Base-by-base conservation (phyloP, 2,329 filamentous ascomycete genomes). In the Colletotrichum cuscutae region DNA sequence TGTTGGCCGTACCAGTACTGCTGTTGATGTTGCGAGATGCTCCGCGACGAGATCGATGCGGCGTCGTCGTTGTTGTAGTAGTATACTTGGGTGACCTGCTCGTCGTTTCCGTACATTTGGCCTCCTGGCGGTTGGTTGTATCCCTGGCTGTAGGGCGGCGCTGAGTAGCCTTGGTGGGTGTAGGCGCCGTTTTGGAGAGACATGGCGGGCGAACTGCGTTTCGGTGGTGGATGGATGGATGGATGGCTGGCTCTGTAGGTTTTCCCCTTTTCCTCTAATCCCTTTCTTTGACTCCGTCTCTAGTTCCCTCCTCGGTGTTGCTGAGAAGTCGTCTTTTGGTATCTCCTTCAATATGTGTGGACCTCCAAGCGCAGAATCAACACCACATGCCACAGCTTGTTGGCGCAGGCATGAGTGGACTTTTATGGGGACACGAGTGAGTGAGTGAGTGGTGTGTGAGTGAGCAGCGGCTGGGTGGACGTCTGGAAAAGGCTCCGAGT, bases 111-210 rank as follows among this genome's bases (percentile, higher is more conserved):
- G 70, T 72, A 72, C 54, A 69, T 72, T 5, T 72, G 70, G 15
- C 65, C 70, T 11, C 70, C 65, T 24, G 60, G 70, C 15, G 70
- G 65, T 54, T 70, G 70, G 60, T 65, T 59, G 42, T 72, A 69
- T 37, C 70, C 70, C 59, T 72, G 59, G 65, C 65, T 69, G 70
- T 72, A 72, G 13, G 70, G 70, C 54, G 70, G 70, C 54, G 70
- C 70, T 24, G 52, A 54, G 54, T 72, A 72, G 42, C 59, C 70
- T 5, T 37, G 70, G 52, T 72, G 70, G 66, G 66, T 65, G 66
- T 72, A 70, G 30, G 70, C 66, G 60, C 54, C 46, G 66, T 64
- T 56, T 66, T 70, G 60, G 60, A 72, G 56, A 35, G 70, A 70
- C 70, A 72, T 72, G 15, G 58, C 22, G 59, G 52, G 19, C 19